Percentiles rank a stretch among this genome's conserved stretches.
phyloP scores from a whole-genome alignment of 2,329 filamentous ascomycete species.

The Raffaelea arxii region DNA sequence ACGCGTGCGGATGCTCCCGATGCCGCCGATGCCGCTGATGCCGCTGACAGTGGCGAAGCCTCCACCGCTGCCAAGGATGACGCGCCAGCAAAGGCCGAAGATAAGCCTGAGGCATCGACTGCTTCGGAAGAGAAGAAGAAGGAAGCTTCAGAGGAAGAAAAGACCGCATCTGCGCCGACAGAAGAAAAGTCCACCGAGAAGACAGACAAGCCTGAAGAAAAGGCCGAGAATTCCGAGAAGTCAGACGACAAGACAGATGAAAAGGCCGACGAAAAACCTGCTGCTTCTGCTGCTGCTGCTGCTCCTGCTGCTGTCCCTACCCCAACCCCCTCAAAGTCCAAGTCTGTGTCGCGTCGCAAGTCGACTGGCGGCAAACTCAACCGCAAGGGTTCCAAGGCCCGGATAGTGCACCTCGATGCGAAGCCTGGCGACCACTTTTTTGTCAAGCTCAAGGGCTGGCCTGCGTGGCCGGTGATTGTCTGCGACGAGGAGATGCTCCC shows the following conservation, averaged over 20 bases:
- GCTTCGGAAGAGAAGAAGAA: slow-evolving; percentile 64
- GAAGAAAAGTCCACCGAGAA: slow-evolving; percentile 20
- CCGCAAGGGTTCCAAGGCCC: slow-evolving; percentile 72
- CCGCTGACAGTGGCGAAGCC: too few relatives aligned
- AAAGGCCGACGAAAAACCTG: slow-evolving; percentile 5
- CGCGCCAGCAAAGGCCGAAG: slow-evolving; percentile 20
- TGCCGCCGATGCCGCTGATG: too few relatives aligned
- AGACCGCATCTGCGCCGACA: slow-evolving; percentile 22
- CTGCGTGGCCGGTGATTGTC: slow-evolving; percentile 88
- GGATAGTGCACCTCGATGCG: slow-evolving; percentile 64
- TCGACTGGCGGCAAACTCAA: slow-evolving; percentile 71
- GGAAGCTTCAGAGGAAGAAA: slow-evolving; percentile 27
- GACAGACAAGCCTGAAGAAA: slow-evolving; percentile 15
- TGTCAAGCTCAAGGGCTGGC: slow-evolving; percentile 88
- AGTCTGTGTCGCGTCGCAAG: slow-evolving; percentile 57
- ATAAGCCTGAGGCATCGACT: slow-evolving; percentile 20
- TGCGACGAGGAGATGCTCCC: slow-evolving; percentile 94
- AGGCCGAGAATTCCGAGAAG: slow-evolving; percentile 12
- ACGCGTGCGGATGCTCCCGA: not conserved
- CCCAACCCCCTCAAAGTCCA: slow-evolving; percentile 21
- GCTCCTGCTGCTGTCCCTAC: slow-evolving; percentile 24
- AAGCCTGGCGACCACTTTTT: slow-evolving; percentile 88
- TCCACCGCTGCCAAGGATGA: not conserved
- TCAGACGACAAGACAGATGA: slow-evolving; percentile 14
- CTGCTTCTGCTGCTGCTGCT: slow-evolving; percentile 21